Conservation (phyloP, 192 early-diverging fungal genomes). For the Mortierella alpina region DNA sequence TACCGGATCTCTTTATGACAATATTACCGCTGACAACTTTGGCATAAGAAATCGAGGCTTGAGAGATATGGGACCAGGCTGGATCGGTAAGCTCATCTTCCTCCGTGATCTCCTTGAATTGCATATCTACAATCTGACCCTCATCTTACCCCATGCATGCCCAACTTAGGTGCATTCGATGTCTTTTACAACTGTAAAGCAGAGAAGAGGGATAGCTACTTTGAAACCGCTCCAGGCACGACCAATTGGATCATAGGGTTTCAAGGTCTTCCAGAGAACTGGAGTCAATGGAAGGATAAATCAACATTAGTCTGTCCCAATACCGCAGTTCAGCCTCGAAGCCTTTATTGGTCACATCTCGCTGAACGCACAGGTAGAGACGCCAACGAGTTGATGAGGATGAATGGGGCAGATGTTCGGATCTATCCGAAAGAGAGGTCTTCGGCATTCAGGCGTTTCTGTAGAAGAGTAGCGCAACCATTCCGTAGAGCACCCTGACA, state of each 20-base stretch:
- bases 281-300: conserved; percentile 5
- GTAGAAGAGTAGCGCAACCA: no score
- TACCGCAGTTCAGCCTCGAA: conserved; percentile 18
- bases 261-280: conserved; percentile 7
- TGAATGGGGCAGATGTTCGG: no score
- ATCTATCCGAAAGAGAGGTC: no score
- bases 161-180: conserved; percentile 35
- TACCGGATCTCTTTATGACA: conserved; percentile 43
- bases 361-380: conserved; percentile 20
- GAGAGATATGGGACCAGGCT: conserved; percentile 46
- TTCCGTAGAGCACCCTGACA: no score
- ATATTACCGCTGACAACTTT: conserved; percentile 33
- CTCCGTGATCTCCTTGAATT: no score
- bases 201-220: conserved; percentile 17
- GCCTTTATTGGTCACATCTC: conserved; percentile 45
- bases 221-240: conserved; percentile 35
- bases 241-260: conserved; percentile 41
- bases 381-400: not conserved
- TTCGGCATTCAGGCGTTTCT: no score
- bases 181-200: conserved; percentile 43
- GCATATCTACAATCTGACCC: no score
- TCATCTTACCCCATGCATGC: no score
- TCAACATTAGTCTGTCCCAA: not conserved
- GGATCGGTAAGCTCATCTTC: conserved; percentile 14
- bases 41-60: conserved; percentile 27